Base-by-base conservation (phyloP, 1,284 basidiomycete species). In the Tylopilus orsonianus region DNA sequence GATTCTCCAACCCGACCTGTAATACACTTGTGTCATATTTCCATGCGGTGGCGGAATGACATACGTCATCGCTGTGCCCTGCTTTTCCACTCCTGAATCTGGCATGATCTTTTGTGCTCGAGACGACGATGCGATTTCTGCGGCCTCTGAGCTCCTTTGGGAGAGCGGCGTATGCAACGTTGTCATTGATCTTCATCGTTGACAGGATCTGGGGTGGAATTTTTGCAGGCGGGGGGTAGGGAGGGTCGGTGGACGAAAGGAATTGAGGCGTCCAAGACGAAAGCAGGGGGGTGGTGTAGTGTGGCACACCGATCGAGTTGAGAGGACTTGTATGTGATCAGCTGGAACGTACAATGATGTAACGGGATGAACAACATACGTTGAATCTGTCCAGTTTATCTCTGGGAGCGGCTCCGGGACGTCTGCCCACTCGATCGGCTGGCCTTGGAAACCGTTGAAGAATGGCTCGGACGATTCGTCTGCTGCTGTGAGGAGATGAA, bases 221-320 rank as follows among this genome's bases (percentile, higher is more conserved):
- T 61, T 85, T 86, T 19, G 81, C 70, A 0, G 90, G 86, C 1
- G 90, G 78, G 12, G 83, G 81, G 61, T 75, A 80, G 44, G 73
- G 61, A 18, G 59, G 69, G 62, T 41, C 75, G 73, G 54, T 69
- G 48, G 74, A 75, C 26, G 24, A 75, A 60, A 52, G 49, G 41
- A 87, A 79, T 23, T 76, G 72, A 6, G 79, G 74, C 2, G 80
- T 76, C 79, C 93, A 88, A 16, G 88, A 85, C 10, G 94, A 97
- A 6, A 98, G 75, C 0, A 98, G 79, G 5, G 77, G 77, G 4
- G 75, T 74, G 41, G 83, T 77, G 66, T 98, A 98, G 68, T 89
- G 80, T 5, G 96, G 95, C 75, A 98, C 77, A 1, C 97, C 97
- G 54, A 99, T 83, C 38, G 79, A 73, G 62, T 93, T 98, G 44